Base-by-base conservation (phyloP, 208 protist genomes). In the Paratrypanosoma confusum region DNA sequence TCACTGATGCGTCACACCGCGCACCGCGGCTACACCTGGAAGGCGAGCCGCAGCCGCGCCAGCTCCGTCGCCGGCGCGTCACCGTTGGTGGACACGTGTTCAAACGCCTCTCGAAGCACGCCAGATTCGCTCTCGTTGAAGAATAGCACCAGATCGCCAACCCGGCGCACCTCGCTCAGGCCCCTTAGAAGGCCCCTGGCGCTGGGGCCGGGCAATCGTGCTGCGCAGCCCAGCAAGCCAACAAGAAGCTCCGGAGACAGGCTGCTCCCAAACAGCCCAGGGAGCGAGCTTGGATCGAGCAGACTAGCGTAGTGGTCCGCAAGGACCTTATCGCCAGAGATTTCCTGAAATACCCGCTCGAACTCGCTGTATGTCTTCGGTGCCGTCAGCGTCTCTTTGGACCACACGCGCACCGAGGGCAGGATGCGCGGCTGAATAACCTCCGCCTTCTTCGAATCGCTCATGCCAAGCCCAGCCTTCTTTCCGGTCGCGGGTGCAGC, bases 361-460 rank as follows among this genome's bases (percentile, higher is more conserved):
- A 93, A 87, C 49, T 93, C 79, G 8, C 75, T 82, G 44, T 87
- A 90, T 2, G 64, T 76, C 28, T 78, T 85, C 10, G 84, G 84
- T n/a, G 57, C 24, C 29, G 45, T 73, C 21, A 93, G 61, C 5
- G 56, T 66, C 20, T 80, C 75, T 44, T 85, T 82, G 10, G 62
- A 57, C 37, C 62, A 56, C 17, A 14, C 29, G 11, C 10, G 11
- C 29, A 14, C n/a, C n/a, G n/a, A n/a, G n/a, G n/a, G n/a, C n/a
- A n/a, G n/a, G n/a, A n/a, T n/a, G n/a, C n/a, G n/a, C n/a, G n/a
- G n/a, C n/a, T n/a, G n/a, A n/a, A n/a, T n/a, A n/a, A n/a, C n/a
- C n/a, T n/a, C n/a, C n/a, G n/a, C n/a, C n/a, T n/a, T n/a, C n/a
- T n/a, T n/a, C n/a, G n/a, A n/a, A n/a, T n/a, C n/a, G n/a, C n/a